Evolutionary conservation across 2,329 filamentous ascomycete genomes (phyloP).

Genomic region (Paecilomyces formosus): DNA sequence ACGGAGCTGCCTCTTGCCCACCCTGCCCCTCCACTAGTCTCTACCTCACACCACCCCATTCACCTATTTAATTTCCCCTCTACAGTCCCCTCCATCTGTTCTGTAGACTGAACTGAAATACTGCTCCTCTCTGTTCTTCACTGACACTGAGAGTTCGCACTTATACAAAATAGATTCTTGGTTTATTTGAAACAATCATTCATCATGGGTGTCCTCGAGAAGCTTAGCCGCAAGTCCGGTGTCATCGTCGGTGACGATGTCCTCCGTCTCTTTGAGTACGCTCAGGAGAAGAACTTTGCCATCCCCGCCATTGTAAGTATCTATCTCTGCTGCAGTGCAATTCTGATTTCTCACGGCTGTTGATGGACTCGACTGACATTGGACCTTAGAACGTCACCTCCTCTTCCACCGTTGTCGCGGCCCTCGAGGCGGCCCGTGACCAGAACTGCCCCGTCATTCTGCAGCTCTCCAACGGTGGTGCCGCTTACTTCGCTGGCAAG

Average conservation of each 20-base stretch:
- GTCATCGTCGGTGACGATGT: conserved; percentile 63
- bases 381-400: conserved; percentile 72
- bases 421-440: conserved; percentile 92
- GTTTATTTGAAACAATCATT: background rate
- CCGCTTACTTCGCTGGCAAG: conserved; percentile 88
- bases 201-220: conserved; percentile 43
- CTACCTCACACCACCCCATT: background rate
- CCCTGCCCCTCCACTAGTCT: conserved; percentile 13
- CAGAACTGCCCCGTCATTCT: conserved; percentile 86
- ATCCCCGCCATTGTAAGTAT: conserved; percentile 67
- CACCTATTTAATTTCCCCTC: background rate
- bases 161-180: background rate
- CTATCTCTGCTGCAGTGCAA: conserved; percentile 5
- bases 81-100: background rate
- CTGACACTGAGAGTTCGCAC: background rate
- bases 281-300: conserved; percentile 78
- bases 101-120: no score
- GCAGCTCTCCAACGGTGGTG: conserved; percentile 88
- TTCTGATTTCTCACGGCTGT: background rate
- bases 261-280: conserved; percentile 75
- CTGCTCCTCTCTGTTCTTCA: background rate
- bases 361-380: background rate
- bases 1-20: background rate
- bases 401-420: conserved; percentile 75
- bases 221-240: conserved; percentile 57